Evolutionary conservation across 345 rosid genomes (phyloP).

Genomic region (Geranium brycei): DNA sequence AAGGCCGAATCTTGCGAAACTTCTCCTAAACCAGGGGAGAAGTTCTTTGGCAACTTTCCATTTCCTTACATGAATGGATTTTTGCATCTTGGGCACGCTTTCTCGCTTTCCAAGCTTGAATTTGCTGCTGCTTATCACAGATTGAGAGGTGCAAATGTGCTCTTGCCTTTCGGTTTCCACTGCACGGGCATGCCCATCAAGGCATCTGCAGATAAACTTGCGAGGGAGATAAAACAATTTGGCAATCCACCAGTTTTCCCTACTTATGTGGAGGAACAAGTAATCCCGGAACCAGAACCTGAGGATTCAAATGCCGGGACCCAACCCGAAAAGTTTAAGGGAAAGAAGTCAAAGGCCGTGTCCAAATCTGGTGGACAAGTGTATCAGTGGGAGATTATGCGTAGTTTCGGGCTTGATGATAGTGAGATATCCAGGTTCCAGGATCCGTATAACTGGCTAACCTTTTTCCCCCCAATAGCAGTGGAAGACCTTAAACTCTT

Average conservation of each 20-base stretch:
- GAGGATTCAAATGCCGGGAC: constrained; percentile 25
- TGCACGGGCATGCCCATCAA: constrained; percentile 98
- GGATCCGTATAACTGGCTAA: constrained; percentile 68
- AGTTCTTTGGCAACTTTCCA: constrained; percentile 69
- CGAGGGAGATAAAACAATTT: constrained; percentile 50
- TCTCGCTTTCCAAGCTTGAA: constrained; percentile 68
- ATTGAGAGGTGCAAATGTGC: constrained; percentile 73
- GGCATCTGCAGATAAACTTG: constrained; percentile 90
- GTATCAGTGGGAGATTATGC: constrained; percentile 94
- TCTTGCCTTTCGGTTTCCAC: constrained; percentile 79
- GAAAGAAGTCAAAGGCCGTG: constrained; percentile 78
- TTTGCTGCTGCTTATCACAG: constrained; percentile 89
- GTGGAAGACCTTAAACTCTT: constrained; percentile 66
- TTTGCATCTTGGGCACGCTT: constrained; percentile 73
- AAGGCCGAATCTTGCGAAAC: constrained; percentile 43
- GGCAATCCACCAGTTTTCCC: constrained; percentile 68
- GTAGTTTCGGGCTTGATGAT: constrained; percentile 69
- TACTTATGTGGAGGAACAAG: constrained; percentile 27
- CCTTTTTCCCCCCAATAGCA: constrained; percentile 69
- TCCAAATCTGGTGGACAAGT: constrained; percentile 74
- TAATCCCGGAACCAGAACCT: constrained; percentile 14
- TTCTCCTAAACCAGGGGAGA: constrained; percentile 42
- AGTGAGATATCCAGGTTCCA: constrained; percentile 55
- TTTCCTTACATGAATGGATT: constrained; percentile 79
- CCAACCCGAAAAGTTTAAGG: constrained; percentile 47